These are phyloP conservation scores for Penicillium sp. DNA, from an alignment of 2,329 filamentous ascomycete genomes.

Conservation along the genomic window DNA sequence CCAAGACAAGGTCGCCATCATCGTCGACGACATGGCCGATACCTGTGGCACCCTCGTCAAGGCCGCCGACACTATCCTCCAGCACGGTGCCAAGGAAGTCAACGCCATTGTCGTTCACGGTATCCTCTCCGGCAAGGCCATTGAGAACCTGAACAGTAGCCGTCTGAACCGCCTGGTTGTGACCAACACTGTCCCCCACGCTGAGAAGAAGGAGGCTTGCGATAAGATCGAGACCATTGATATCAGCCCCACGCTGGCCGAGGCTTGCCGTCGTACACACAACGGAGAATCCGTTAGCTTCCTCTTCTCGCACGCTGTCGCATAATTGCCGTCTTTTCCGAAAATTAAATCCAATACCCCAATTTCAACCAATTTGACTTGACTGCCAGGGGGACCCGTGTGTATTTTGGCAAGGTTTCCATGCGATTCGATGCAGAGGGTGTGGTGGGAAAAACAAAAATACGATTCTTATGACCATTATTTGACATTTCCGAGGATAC, in stretches of 20 bases:
- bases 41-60: conserved; percentile 88
- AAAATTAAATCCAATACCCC: conserved; percentile 7
- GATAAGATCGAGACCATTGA: conserved; percentile 86
- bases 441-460: conserved; percentile 24
- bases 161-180: conserved; percentile 78
- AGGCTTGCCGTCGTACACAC: conserved; percentile 52
- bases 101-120: conserved; percentile 96
- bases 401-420: conserved; percentile 6
- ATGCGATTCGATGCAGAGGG: conserved; percentile 12
- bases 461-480: conserved; percentile 25
- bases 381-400: not conserved
- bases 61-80: conserved; percentile 83
- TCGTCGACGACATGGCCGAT: conserved; percentile 98
- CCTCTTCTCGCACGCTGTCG: conserved; percentile 51
- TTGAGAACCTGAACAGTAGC: conserved; percentile 79
- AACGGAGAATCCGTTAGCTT: conserved; percentile 55
- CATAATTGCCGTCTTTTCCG: conserved; percentile 21
- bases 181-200: conserved; percentile 83
- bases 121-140: conserved; percentile 84
- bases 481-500: conserved; percentile 6
- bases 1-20: conserved; percentile 84
- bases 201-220: conserved; percentile 77
- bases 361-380: not conserved
- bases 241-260: conserved; percentile 72
- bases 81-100: conserved; percentile 82